Percentiles rank a stretch among this genome's conserved stretches.
Evolutionary conservation across 2,329 filamentous ascomycete genomes (phyloP).

Genomic region (Laburnicola sp.): DNA sequence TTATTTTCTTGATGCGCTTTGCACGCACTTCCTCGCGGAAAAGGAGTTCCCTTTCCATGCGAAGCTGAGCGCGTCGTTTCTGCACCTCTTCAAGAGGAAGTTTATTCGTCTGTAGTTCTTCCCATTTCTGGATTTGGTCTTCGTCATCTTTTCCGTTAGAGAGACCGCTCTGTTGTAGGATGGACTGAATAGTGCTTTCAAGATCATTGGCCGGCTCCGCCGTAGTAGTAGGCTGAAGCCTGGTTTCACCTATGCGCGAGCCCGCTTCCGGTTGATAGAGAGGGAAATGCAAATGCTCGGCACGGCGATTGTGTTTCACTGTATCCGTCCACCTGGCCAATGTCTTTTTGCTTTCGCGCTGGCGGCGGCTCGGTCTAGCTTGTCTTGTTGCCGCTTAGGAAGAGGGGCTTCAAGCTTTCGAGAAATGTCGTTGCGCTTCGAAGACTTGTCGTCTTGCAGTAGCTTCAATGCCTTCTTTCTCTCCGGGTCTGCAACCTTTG

Average conservation of each 20-base stretch:
- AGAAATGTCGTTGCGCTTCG: slow-evolving; percentile 57
- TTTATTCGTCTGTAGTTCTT: slow-evolving; percentile 71
- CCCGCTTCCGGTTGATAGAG: slow-evolving; percentile 71
- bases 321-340: slow-evolving; percentile 91
- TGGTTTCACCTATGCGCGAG: slow-evolving; percentile 63
- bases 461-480: slow-evolving; percentile 80
- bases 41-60: slow-evolving; percentile 78
- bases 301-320: slow-evolving; percentile 88
- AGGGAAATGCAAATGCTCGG: slow-evolving; percentile 88
- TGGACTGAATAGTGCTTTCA: slow-evolving; percentile 81
- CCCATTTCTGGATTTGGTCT: slow-evolving; percentile 68
- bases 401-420: slow-evolving; percentile 81
- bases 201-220: slow-evolving; percentile 75
- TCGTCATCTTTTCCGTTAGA: slow-evolving; percentile 63
- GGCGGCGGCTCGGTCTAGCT: slow-evolving; percentile 77
- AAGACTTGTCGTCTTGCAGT: slow-evolving; percentile 66
- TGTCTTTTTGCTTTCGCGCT: slow-evolving; percentile 90
- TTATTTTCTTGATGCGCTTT: slow-evolving; percentile 97
- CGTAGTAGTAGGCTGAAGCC: slow-evolving; percentile 61
- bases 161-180: slow-evolving; percentile 87
- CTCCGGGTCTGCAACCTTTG: slow-evolving; percentile 70
- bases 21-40: slow-evolving; percentile 87
- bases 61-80: slow-evolving; percentile 71
- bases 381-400: slow-evolving; percentile 82
- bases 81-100: slow-evolving; percentile 73